Conservation (phyloP, 2,329 filamentous ascomycete species). For the Fonsecaea pedrosoi region DNA sequence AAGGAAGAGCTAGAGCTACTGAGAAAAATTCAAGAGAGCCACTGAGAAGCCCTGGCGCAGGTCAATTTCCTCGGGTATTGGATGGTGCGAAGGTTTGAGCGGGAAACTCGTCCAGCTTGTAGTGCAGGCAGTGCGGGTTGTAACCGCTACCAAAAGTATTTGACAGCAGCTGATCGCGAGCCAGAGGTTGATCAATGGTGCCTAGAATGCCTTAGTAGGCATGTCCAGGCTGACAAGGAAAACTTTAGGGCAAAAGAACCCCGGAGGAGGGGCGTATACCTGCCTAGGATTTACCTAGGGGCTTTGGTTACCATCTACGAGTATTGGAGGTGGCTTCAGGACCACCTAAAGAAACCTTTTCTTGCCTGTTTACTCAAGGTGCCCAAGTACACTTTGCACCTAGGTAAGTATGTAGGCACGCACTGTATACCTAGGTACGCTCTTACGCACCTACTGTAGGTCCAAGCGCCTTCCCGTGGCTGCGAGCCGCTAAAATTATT, state of each 20-base stretch:
- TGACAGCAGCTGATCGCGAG: constrained; percentile 1
- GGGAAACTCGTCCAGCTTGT: background rate
- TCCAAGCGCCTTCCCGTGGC: no score
- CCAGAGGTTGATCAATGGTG: background rate
- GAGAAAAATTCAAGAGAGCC: background rate
- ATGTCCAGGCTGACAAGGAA: background rate
- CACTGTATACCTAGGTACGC: background rate
- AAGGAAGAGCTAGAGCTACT: background rate
- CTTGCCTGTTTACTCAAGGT: no score
- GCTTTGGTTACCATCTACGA: no score
- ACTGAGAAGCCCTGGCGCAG: background rate
- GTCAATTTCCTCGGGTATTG: constrained; percentile 8
- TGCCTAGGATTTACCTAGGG: background rate
- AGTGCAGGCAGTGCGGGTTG: background rate
- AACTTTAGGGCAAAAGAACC: background rate
- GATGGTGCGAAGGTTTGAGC: background rate
- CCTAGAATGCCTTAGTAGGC: background rate
- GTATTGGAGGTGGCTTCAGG: no score
- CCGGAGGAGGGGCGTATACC: background rate
- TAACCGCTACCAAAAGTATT: background rate
- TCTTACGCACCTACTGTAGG: no score
- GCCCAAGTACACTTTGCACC: no score
- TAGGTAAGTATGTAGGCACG: no score
- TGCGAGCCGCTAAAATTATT: background rate
- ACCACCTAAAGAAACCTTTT: no score